These are phyloP conservation scores for Aspergillus japonicus DNA, from an alignment of 2,329 filamentous ascomycete genomes.

Conservation along the genomic window DNA sequence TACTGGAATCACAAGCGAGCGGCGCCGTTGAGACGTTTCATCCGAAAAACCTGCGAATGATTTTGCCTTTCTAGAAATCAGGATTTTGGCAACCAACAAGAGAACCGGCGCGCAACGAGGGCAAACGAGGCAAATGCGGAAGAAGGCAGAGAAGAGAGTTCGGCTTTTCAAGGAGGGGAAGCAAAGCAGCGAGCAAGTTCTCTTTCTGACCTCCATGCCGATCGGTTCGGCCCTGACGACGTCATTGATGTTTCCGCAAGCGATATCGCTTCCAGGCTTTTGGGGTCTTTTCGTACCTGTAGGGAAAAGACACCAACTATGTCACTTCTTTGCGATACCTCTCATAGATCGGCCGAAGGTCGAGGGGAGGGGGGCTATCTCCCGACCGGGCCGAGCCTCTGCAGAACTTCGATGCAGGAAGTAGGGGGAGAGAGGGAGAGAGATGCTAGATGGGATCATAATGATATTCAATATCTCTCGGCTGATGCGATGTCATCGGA, in stretches of 20 bases:
- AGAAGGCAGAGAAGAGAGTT: background rate
- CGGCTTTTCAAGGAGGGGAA: too few species aligned
- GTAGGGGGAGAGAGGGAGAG: background rate
- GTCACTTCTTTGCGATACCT: background rate
- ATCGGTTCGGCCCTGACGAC: background rate
- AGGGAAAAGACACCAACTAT: background rate
- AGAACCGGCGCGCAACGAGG: background rate
- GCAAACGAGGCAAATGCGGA: background rate
- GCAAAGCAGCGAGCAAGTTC: too few species aligned
- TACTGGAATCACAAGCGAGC: background rate
- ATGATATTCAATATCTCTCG: background rate
- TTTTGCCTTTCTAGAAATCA: background rate
- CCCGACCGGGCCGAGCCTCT: constrained; percentile 25
- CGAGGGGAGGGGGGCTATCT: constrained; percentile 5
- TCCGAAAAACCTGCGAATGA: background rate
- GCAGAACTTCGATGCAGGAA: constrained; percentile 7
- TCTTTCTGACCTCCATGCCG: background rate
- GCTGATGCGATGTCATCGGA: background rate
- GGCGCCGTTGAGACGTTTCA: background rate
- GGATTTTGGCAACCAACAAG: background rate
- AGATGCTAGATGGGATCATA: background rate
- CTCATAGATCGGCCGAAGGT: constrained; percentile 8
- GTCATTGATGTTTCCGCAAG: background rate
- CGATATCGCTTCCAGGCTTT: background rate
- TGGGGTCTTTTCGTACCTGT: background rate